Conservation (phyloP, 345 rosid genomes). For the Salix dunnii region DNA sequence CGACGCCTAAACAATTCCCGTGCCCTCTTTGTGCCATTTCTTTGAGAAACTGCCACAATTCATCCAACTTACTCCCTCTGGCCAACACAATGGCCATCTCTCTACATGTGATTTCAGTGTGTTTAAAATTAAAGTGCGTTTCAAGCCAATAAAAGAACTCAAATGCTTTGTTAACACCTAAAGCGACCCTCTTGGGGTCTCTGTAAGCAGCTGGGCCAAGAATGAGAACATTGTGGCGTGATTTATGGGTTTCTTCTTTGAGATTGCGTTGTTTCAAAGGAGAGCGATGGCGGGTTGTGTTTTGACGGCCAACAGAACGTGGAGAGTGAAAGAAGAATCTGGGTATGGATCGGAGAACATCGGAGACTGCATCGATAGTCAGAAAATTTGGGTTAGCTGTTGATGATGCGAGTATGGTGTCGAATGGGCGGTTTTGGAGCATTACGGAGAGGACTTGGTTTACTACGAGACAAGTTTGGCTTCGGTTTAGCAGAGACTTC, state of each 20-base stretch:
- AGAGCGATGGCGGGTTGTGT: constrained; percentile 63
- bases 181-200: constrained; percentile 49
- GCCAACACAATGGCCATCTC: constrained; percentile 72
- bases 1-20: constrained; percentile 19
- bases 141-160: constrained; percentile 57
- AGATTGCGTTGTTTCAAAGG: constrained; percentile 66
- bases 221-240: constrained; percentile 33
- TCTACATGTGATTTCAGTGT: constrained; percentile 62
- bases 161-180: constrained; percentile 58
- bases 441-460: constrained; percentile 29
- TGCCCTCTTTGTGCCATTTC: constrained; percentile 30
- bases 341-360: constrained; percentile 63
- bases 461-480: background rate
- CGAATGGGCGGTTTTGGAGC: constrained; percentile 61
- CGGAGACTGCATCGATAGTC: constrained; percentile 47
- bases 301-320: constrained; percentile 74
- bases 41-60: constrained; percentile 71
- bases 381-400: constrained; percentile 21
- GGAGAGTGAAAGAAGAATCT: constrained; percentile 65
- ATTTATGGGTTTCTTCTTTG: constrained; percentile 37
- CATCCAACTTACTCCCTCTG: constrained; percentile 48
- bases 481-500: background rate
- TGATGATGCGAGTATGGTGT: constrained; percentile 47
- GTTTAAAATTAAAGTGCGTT: constrained; percentile 41
- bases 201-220: constrained; percentile 73